Evolutionary conservation across 2,329 filamentous ascomycete species (phyloP).

Genomic region (Xylaria hypoxylon): DNA sequence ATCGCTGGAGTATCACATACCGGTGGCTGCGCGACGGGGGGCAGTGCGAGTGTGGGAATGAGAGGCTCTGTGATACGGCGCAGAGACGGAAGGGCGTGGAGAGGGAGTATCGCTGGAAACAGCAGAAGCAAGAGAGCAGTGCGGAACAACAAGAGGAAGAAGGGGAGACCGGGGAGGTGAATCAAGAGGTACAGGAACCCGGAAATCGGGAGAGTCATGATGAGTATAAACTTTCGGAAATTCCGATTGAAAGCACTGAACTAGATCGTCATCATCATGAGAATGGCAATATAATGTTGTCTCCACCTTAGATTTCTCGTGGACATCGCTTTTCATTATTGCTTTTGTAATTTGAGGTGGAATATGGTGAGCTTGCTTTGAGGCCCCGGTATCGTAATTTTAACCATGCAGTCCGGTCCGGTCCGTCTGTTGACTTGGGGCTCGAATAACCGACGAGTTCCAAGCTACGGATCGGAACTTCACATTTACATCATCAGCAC

Average conservation of each 20-base stretch:
- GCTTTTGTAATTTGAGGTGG: background rate
- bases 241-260: background rate
- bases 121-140: conserved; percentile 15
- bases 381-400: background rate
- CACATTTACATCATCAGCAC: background rate
- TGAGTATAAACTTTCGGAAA: background rate
- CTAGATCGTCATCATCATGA: background rate
- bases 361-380: background rate
- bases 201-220: background rate
- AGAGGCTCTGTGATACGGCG: conserved; percentile 63
- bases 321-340: conserved; percentile 5
- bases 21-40: conserved; percentile 62
- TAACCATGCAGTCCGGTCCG: background rate
- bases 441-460: background rate
- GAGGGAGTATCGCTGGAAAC: conserved; percentile 63
- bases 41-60: conserved; percentile 63
- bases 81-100: conserved; percentile 59
- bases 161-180: background rate
- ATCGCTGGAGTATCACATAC: conserved; percentile 68
- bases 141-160: background rate
- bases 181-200: background rate
- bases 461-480: background rate
- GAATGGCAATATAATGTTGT: conserved; percentile 27
- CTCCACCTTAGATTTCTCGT: conserved; percentile 15
- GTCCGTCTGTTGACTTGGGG: background rate